Conservation (phyloP, 2,329 filamentous ascomycete species). For the Alternaria dauci region DNA sequence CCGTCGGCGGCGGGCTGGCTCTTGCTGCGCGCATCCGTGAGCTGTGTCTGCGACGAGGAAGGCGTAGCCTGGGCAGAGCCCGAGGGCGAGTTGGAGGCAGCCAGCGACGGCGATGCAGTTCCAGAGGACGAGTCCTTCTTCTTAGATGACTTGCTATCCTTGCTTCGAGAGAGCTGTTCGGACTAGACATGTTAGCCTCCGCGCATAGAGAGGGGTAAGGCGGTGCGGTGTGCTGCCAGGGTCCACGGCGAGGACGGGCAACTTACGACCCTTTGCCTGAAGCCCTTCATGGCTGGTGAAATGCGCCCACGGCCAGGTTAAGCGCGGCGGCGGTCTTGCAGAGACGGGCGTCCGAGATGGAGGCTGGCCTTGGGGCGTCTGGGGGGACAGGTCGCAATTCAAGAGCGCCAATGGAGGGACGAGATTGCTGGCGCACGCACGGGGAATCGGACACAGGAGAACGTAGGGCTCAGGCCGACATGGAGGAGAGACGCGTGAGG, state of each 20-base stretch:
- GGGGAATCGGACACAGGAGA: slow-evolving; percentile 21
- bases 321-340: slow-evolving; percentile 38
- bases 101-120: slow-evolving; percentile 78
- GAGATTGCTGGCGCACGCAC: slow-evolving; percentile 29
- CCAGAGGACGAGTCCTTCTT: slow-evolving; percentile 70
- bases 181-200: slow-evolving; percentile 65
- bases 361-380: slow-evolving; percentile 34
- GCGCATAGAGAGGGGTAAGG: slow-evolving; percentile 39
- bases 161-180: slow-evolving; percentile 89
- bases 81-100: slow-evolving; percentile 65
- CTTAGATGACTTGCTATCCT: slow-evolving; percentile 81
- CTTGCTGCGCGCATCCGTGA: slow-evolving; percentile 87
- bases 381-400: slow-evolving; percentile 33
- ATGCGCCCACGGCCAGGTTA: slow-evolving; percentile 44
- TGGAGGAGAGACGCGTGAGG: slow-evolving; percentile 39
- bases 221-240: slow-evolving; percentile 30
- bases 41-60: slow-evolving; percentile 85
- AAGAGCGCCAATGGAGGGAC: slow-evolving; percentile 40
- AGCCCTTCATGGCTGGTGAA: slow-evolving; percentile 85
- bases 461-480: slow-evolving; percentile 41
- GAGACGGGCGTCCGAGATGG: slow-evolving; percentile 36
- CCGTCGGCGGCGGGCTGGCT: slow-evolving; percentile 64
- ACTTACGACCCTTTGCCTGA: slow-evolving; percentile 96
- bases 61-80: slow-evolving; percentile 75
- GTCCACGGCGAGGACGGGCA: slow-evolving; percentile 34